These are phyloP conservation scores for Fusarium nygamai DNA, from an alignment of 2,329 filamentous ascomycete genomes.

Conservation along the genomic window DNA sequence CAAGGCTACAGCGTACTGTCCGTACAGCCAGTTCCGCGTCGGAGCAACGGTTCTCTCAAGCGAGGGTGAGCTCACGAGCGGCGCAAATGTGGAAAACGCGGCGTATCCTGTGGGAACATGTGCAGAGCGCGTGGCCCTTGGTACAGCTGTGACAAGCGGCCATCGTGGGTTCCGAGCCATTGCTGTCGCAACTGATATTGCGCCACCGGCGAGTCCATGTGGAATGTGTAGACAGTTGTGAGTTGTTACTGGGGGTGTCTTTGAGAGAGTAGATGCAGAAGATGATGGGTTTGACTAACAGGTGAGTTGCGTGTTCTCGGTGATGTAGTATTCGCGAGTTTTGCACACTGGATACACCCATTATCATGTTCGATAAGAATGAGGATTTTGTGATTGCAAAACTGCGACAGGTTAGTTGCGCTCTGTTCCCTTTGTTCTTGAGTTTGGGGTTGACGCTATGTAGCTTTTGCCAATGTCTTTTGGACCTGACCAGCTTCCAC, in stretches of 20 bases:
- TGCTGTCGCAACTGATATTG: conserved; percentile 84
- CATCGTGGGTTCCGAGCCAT: conserved; percentile 75
- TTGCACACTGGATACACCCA: conserved; percentile 72
- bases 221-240: conserved; percentile 97
- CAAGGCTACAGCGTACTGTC: conserved; percentile 86
- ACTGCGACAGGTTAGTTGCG: conserved; percentile 68
- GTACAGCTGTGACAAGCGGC: conserved; percentile 75
- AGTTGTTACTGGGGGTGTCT: conserved; percentile 46
- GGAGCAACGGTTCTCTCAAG: conserved; percentile 78
- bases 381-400: conserved; percentile 76
- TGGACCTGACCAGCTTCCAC: conserved; percentile 68
- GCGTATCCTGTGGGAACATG: conserved; percentile 95
- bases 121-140: conserved; percentile 90
- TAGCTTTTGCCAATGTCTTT: conserved; percentile 76
- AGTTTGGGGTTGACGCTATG: background rate
- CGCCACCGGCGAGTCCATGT: conserved; percentile 78
- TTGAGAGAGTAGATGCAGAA: background rate
- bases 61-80: conserved; percentile 57
- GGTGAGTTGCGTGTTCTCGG: conserved; percentile 20
- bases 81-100: conserved; percentile 94
- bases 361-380: conserved; percentile 93
- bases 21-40: conserved; percentile 92
- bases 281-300: conserved; percentile 16
- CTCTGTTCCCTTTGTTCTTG: background rate
- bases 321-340: conserved; percentile 77